A percentile compares a stretch with the other conserved stretches of the same genome.
phyloP scores from a whole-genome alignment of 495 filamentous ascomycete genomes.

The Eremomyces bilateralis region DNA sequence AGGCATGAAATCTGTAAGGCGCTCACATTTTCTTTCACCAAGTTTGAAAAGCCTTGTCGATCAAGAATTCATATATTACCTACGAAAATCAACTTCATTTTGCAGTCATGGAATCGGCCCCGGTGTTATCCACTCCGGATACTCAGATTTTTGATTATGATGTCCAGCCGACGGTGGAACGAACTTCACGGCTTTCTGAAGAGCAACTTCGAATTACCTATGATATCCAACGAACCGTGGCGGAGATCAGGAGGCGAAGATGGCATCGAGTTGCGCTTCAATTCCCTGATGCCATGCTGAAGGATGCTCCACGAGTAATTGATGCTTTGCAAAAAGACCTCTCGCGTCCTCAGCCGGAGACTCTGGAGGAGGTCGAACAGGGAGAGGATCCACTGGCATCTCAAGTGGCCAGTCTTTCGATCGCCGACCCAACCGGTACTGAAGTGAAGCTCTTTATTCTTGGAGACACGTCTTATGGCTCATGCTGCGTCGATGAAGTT shows the following conservation, averaged over 20 bases:
- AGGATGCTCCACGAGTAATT: slow-evolving; percentile 66
- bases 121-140: slow-evolving; percentile 75
- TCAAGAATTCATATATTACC: no score
- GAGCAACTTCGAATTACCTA: slow-evolving; percentile 59
- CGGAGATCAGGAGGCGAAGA: slow-evolving; percentile 44
- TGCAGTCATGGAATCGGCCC: slow-evolving; percentile 22
- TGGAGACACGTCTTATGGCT: slow-evolving; percentile 88
- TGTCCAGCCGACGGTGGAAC: slow-evolving; percentile 17
- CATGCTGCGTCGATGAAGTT: slow-evolving; percentile 94
- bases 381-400: neutral
- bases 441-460: slow-evolving; percentile 52
- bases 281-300: slow-evolving; percentile 81
- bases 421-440: neutral
- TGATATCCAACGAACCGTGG: slow-evolving; percentile 64
- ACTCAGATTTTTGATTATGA: slow-evolving; percentile 52
- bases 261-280: slow-evolving; percentile 73
- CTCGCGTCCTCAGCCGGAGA: slow-evolving; percentile 1
- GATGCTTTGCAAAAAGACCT: slow-evolving; percentile 42
- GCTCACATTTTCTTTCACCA: no score
- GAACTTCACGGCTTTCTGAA: slow-evolving; percentile 26
- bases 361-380: neutral
- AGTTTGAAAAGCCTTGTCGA: no score
- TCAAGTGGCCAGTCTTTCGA: slow-evolving; percentile 1
- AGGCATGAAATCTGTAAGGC: no score
- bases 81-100: neutral